Evolutionary conservation across 805 yeast genomes (phyloP), one percentile per base, ranked within the genome.

Genomic region (Candida stauntonica): DNA sequence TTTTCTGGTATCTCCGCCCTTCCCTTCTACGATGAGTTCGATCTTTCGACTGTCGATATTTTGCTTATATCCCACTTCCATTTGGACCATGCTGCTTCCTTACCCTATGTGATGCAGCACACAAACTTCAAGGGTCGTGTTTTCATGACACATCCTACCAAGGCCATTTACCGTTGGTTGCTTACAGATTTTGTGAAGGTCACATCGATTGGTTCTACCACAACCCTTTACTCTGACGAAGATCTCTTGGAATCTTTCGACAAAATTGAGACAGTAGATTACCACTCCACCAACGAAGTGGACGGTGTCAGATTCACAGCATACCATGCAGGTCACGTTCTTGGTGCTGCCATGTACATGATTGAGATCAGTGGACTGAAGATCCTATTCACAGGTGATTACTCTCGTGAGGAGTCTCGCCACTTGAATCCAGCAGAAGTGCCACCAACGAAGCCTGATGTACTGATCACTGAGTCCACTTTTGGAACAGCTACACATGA

Each of bases 121-220:
- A 93, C 99, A 1, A 84, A 75, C 48, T 93, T 93, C 68, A 81
- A 79, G 55, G 99, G 99, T 3, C 75, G 96, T 34, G 99, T 93
- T 5, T 91, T 91, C 60, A 93, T 93, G 99, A 93, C 99, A 21
- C 97, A 93, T 62, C 98, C 99, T 5, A 93, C 99, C 0, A 93
- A 93, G 66, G 98, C 99, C 28, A 93, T 93, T 41, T 93, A 89
- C 61, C 75, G 96, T 48, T 93, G 99, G 98, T 72, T 93, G 31
- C 63, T 93, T 41, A 81, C 88, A 44, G 99, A 93, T 69, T 93
- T 89, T 55, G 97, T 93, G 14, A 73, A 91, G 52, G 98, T 93
- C 19, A 86, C 96, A 0, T 71, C 70, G 7, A 72, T 67, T 30
- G 77, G 76, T 31, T 68, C 72, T 3, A 57, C 64, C 26, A 45